Evolutionary conservation across 106 monocot genomes (phyloP), one percentile per base, ranked within the genome.

Genomic region (Dioscorea zingiberensis): DNA sequence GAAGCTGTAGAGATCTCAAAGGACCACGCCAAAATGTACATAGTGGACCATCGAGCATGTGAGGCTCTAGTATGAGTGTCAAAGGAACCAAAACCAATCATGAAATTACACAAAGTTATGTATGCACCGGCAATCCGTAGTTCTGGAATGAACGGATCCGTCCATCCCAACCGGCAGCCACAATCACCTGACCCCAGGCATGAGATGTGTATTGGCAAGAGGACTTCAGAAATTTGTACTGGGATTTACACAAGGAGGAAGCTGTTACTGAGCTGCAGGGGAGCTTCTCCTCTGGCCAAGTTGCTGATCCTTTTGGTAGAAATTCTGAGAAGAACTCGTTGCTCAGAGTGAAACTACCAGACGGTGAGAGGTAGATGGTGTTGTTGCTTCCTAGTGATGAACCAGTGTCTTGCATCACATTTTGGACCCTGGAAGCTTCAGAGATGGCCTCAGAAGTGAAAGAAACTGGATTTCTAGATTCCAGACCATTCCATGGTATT

Each of bases 231-330:
- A 89, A 75, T 62, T 74, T 86, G 76, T 63, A 81, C 9, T 84
- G 76, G 12, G 83, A 84, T 66, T 71, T 82, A 60, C 68, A 49
- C n/a, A 78, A 18, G 23, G 60, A 15, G 8, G 67, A 23, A 8
- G 63, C 44, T 13, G 38, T 55, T 27, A 54, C 13, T 3, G 62
- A 61, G 64, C 64, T 51, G 17, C 76, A 72, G 16, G 83, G 81
- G 25, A 97, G 92, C 57, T 88, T 95, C 66, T 98, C 97, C 59
- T 92, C 97, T 10, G 97, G 97, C 92, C 92, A 98, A 3, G 97
- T 98, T 28, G 86, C 87, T 0, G 87, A 70, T 18, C 86, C 78
- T 66, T 64, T 84, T 11, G 76, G 73, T 13, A 71, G 65, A 21
- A 27, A 47, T 38, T 83, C 81, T 17, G 64, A 72, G 65, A 86